Evolutionary conservation across 1,284 basidiomycete species (phyloP), one percentile per base, ranked within the genome.

Genomic region (Leccinum subrobustum): DNA sequence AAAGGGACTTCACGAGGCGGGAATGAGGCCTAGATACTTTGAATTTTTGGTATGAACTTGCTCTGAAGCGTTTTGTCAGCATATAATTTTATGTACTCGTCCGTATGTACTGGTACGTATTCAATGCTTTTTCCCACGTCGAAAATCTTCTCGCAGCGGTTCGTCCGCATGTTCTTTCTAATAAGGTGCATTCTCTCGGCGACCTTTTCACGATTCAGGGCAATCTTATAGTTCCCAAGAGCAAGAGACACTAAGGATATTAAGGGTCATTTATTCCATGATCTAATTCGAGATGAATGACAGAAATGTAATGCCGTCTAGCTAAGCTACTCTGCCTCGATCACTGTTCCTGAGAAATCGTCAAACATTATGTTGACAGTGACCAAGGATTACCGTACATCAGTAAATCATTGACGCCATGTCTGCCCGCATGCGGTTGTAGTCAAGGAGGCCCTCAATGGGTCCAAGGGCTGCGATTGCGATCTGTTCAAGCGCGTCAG

Each of bases 361-460:
- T 23, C 42, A 29, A 56, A 12, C 25, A 2, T 47, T 18, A 47
- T 54, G 12, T 0, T 6, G 33, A 51, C 8, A 56, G 37, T 3
- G 54, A 59, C n/a, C n/a, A 23, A 25, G 14, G 3, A 27, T 2
- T 11, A 48, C 48, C 47, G 44, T 33, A 57, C 61, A 53, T 65
- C 84, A 93, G 77, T 87, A 89, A 63, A 84, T 67, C 81, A 93
- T 78, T 37, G 89, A 91, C 48, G 91, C 91, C 87, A 87, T 92
- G 69, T 92, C 91, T 37, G 84, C 75, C 62, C 91, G 88, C 70
- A 92, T 83, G 73, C 90, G 88, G 79, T 88, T 91, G 79, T 92
- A 92, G 73, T 92, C 91, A 55, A 92, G 78, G 53, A 98, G 82
- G 75, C 96, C 95, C 71, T 98, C 96, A 57, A 90, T 83, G 66